A percentile compares a stretch with the other conserved stretches of the same genome.
Evolutionary conservation across 768 basidiomycete species (phyloP).

Genomic region (Collybia sordida): DNA sequence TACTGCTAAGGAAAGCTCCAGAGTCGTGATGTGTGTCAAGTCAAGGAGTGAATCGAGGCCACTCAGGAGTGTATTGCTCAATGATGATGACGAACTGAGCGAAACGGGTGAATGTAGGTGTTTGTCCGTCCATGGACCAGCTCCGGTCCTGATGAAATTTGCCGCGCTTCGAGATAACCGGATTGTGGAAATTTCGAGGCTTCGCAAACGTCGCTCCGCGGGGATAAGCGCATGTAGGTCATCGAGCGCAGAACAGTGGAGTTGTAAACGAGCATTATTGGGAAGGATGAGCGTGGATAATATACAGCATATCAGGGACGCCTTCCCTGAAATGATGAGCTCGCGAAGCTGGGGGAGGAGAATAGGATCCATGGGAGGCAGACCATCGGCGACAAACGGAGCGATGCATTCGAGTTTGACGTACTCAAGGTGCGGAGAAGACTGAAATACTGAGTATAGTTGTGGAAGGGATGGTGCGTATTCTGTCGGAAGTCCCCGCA

Average conservation of each 20-base stretch:
- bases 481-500: constrained; percentile 29
- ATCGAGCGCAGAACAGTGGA: constrained; percentile 23
- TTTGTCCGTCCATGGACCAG: constrained; percentile 1
- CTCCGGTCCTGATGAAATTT: constrained; percentile 2
- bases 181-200: constrained; percentile 1
- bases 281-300: constrained; percentile 21
- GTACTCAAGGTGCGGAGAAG: constrained; percentile 32
- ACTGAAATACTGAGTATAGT: constrained; percentile 28
- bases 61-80: not conserved
- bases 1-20: constrained; percentile 30
- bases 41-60: constrained; percentile 2
- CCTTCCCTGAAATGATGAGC: constrained; percentile 26
- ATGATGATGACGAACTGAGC: constrained; percentile 1
- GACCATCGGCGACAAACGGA: constrained; percentile 8
- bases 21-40: constrained; percentile 21
- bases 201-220: constrained; percentile 13
- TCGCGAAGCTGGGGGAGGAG: constrained; percentile 24
- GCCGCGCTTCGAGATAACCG: constrained; percentile 4
- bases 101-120: constrained; percentile 4
- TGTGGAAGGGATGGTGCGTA: constrained; percentile 32
- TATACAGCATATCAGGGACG: constrained; percentile 23
- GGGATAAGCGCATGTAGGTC: constrained; percentile 28
- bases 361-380: constrained; percentile 8
- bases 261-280: constrained; percentile 23
- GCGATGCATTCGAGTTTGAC: constrained; percentile 28